phyloP scores from a whole-genome alignment of 2,329 filamentous ascomycete genomes.

The Fusarium camptoceras region DNA sequence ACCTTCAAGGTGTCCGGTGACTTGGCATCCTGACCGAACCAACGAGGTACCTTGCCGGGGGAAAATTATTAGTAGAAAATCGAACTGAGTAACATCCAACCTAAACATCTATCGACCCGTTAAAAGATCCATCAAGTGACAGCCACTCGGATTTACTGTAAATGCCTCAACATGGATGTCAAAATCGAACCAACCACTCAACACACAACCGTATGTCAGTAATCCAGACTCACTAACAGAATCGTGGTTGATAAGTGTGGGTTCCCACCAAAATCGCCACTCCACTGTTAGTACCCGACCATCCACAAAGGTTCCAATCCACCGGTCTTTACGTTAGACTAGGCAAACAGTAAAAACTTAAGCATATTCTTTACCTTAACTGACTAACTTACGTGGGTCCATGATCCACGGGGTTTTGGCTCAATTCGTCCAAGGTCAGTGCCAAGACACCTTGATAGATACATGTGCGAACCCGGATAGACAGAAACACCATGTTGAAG shows the following conservation, averaged over 20 bases:
- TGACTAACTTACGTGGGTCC: constrained; percentile 4
- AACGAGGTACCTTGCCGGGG: neutral
- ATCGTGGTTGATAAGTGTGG: rapidly evolving
- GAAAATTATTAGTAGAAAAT: neutral
- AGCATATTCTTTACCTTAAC: constrained; percentile 46
- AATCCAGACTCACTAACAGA: neutral
- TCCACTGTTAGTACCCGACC: neutral
- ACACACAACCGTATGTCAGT: rapidly evolving
- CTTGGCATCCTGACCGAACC: neutral
- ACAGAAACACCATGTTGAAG: constrained; percentile 3
- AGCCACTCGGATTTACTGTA: neutral
- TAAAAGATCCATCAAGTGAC: neutral
- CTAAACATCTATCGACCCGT: too few species aligned
- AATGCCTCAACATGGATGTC: constrained; percentile 25
- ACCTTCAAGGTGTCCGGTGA: neutral
- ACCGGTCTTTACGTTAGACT: neutral
- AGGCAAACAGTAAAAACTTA: constrained; percentile 22
- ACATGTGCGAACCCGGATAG: constrained; percentile 44
- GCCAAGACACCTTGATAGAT: constrained; percentile 44
- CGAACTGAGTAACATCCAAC: neutral
- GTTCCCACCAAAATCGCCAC: neutral
- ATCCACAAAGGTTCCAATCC: constrained; percentile 15
- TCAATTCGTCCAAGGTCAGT: neutral
- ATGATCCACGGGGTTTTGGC: neutral
- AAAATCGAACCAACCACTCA: neutral